Evolutionary conservation across 257 asterid species (phyloP).

Genomic region (Schizonepeta tenuifolia): DNA sequence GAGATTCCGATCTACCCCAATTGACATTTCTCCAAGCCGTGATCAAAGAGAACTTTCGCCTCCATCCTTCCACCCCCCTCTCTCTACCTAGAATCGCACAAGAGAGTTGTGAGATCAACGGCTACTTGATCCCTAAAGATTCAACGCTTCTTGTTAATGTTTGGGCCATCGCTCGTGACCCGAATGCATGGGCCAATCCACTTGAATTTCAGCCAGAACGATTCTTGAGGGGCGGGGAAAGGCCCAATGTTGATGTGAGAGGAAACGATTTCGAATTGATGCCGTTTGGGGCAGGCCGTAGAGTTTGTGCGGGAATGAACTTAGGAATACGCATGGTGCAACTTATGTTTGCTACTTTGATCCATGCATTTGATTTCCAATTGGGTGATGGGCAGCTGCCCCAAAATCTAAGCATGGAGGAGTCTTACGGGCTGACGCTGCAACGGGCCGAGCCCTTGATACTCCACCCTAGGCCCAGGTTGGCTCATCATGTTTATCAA

Average conservation of each 20-base stretch:
- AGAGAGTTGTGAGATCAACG: constrained; percentile 66
- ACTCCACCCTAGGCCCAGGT: constrained; percentile 63
- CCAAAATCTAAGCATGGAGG: constrained; percentile 71
- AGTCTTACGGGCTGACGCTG: constrained; percentile 76
- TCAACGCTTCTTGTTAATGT: constrained; percentile 78
- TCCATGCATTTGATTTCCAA: constrained; percentile 73
- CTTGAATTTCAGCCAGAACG: constrained; percentile 64
- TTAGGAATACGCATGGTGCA: constrained; percentile 84
- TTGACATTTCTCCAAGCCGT: constrained; percentile 67
- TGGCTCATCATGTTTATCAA: constrained; percentile 50
- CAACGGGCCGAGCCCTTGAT: constrained; percentile 68
- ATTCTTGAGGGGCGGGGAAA: constrained; percentile 67
- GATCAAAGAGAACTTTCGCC: constrained; percentile 78
- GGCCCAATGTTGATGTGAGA: constrained; percentile 56
- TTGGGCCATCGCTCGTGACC: constrained; percentile 94
- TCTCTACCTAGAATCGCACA: constrained; percentile 79
- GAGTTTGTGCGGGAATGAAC: constrained; percentile 86
- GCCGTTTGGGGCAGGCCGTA: constrained; percentile 92
- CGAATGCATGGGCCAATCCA: constrained; percentile 66
- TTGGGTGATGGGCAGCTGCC: constrained; percentile 49
- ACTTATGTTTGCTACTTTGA: constrained; percentile 59
- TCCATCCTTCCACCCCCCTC: constrained; percentile 91
- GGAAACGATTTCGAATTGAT: constrained; percentile 85
- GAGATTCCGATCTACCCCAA: constrained; percentile 58
- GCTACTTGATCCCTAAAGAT: constrained; percentile 73